Base-by-base conservation (phyloP, 2,329 filamentous ascomycete species). In the Clarireedia homoeocarpa region DNA sequence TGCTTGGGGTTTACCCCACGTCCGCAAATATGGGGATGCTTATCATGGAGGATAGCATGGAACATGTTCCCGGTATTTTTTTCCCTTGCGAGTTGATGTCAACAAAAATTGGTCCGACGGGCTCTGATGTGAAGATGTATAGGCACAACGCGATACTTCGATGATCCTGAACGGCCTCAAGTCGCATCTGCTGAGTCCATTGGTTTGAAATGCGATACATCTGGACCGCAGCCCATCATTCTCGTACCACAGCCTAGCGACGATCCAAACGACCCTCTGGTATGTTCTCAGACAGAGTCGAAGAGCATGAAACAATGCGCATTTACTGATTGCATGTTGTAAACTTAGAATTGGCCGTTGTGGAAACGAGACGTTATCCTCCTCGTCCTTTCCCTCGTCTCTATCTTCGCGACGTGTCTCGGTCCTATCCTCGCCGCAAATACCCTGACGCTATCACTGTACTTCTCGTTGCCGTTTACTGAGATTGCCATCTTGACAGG, bases 201-300 rank as follows among this genome's bases (percentile, higher is more conserved):
- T 26, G 74, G 75, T 58, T 72, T 94, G 63, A 95, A 94, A 71
- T 88, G 84, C 70, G 88, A 91, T 71, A 78, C 71, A 52, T 85
- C 77, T 60, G 86, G 88, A 36, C 75, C 77, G 17, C 71, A 78
- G 17, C 82, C 84, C 51, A 87, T 92, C 65, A 88, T 96, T 63
- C 81, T 96, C 34, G 86, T 95, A 5, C 92, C 92, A 5, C 92
- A 96, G 67, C 92, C 92, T 2, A 91, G 86, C 60, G 87, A 95
- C 71, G 89, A 95, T 69, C 89, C 89, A 4, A 92, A 95, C 69
- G 91, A 96, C 71, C 91, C 90, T 30, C 76, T 96, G 63, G 82
- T 85, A 77, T 58, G 72, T 48, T 26, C 40, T 45, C 20, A 27
- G 15, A 30, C 10, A 30, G 40, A 6, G 10, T 6, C 10, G 12